Evolutionary conservation across 2,329 filamentous ascomycete species (phyloP), one percentile per base, ranked within the genome.

Genomic region (Neofusicoccum ribis): DNA sequence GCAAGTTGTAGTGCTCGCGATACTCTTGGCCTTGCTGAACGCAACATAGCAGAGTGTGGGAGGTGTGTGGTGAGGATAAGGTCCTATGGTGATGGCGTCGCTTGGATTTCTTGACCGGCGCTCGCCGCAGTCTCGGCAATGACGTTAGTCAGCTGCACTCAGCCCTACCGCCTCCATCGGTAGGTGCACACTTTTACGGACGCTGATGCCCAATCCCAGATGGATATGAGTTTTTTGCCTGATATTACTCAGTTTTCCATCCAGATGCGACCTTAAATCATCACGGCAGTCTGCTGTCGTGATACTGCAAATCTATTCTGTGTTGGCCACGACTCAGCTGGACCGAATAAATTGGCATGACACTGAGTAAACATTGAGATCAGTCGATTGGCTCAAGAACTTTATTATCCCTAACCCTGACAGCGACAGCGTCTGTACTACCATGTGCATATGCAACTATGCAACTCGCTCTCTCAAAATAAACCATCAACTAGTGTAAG

Each of bases 101-200:
- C 50, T 56, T 43, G 15, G 31, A 60, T 64, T 64, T 64, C 63
- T 64, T 41, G 63, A 64, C 62, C 51, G 50, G 49, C 43, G 62
- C 20, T 23, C 36, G 52, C 51, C 36, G 27, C 27, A 5, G 51
- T 58, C 63, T 58, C 44, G 51, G 51, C 50, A 56, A 64, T 64
- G 63, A 64, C 63, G 63, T 64, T 64, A 64, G 63, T 64, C 51
- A 64, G 63, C 62, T 51, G 23, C 17, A 5, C 37, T 58, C 51
- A 64, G 63, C 63, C 43, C 63, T 63, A 51, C 43, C 8, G 39
- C 5, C n/a, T 5, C 17, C 11, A 20, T 37, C n/a, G 3, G n/a
- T 14, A 37, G 27, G 1, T 7, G 27, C 27, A 31, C 27, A 5
- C 27, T 31, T 31, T 31, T 31, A 0, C 27, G 27, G 0, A 31